These are phyloP conservation scores for Amanita brunnescens DNA, from an alignment of 768 basidiomycete genomes.

Conservation along the genomic window DNA sequence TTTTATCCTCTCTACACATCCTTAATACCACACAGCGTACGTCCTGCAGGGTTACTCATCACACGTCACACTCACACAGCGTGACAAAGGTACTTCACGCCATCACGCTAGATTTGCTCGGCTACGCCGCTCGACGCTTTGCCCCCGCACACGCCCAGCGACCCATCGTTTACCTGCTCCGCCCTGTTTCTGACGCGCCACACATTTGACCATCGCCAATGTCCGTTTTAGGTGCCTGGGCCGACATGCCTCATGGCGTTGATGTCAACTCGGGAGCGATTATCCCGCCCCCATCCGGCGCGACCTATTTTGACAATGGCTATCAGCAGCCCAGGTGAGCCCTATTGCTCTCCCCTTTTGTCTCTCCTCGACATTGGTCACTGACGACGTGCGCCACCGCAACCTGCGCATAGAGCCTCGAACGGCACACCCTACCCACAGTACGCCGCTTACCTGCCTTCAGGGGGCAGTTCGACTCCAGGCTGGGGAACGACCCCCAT, in stretches of 20 bases:
- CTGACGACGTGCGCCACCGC: background rate
- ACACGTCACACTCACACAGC: no score
- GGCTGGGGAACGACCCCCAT: background rate
- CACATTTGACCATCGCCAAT: no score
- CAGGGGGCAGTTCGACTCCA: background rate
- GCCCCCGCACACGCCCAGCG: no score
- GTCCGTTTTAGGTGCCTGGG: conserved; percentile 2
- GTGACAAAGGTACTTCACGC: background rate
- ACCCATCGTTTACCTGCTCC: no score
- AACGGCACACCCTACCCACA: conserved; percentile 5
- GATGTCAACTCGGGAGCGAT: conserved; percentile 15
- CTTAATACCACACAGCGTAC: no score
- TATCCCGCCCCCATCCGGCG: conserved; percentile 27
- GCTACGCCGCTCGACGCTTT: no score
- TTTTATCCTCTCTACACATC: no score
- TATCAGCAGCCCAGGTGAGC: conserved; percentile 12
- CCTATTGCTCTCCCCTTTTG: background rate
- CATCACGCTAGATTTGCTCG: no score
- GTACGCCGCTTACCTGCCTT: background rate
- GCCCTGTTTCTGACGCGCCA: no score
- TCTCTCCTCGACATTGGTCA: background rate
- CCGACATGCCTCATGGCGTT: conserved; percentile 18
- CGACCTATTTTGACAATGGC: conserved; percentile 22
- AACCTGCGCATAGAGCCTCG: background rate
- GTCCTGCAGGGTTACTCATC: no score